Conservation (phyloP, 2,329 filamentous ascomycete genomes). For the Aureobasidium sp. region DNA sequence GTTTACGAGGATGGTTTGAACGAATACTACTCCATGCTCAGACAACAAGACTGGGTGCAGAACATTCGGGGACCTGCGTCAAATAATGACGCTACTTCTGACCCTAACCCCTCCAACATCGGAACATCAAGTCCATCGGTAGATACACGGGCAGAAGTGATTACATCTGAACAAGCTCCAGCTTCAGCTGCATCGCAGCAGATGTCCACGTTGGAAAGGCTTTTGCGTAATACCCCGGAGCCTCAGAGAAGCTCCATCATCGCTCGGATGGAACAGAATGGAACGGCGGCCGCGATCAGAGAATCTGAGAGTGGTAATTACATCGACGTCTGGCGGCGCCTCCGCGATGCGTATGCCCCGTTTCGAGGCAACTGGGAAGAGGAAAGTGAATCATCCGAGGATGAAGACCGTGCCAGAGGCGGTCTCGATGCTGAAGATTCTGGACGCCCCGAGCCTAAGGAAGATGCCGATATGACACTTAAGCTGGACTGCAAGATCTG, state of each 20-base stretch:
- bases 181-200: background rate
- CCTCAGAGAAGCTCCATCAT: slow-evolving; percentile 16
- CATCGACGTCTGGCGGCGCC: slow-evolving; percentile 12
- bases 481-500: slow-evolving; percentile 48
- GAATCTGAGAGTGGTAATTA: background rate
- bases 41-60: slow-evolving; percentile 23
- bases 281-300: slow-evolving; percentile 12
- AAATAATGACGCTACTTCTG: background rate
- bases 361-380: slow-evolving; percentile 5
- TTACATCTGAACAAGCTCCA: background rate
- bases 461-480: slow-evolving; percentile 43
- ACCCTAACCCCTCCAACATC: background rate
- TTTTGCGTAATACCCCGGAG: slow-evolving; percentile 15
- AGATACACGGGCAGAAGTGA: background rate
- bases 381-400: slow-evolving; percentile 20
- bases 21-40: slow-evolving; percentile 26
- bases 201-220: background rate
- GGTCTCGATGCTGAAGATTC: slow-evolving; percentile 42
- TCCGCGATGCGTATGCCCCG: slow-evolving; percentile 13
- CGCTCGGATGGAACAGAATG: slow-evolving; percentile 14
- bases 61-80: background rate
- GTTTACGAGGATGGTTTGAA: slow-evolving; percentile 19
- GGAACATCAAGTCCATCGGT: background rate
- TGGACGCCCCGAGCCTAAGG: slow-evolving; percentile 41
- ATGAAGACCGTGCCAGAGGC: slow-evolving; percentile 19